Conservation (phyloP, 2,329 filamentous ascomycete genomes). For the Cytospora leucostoma region DNA sequence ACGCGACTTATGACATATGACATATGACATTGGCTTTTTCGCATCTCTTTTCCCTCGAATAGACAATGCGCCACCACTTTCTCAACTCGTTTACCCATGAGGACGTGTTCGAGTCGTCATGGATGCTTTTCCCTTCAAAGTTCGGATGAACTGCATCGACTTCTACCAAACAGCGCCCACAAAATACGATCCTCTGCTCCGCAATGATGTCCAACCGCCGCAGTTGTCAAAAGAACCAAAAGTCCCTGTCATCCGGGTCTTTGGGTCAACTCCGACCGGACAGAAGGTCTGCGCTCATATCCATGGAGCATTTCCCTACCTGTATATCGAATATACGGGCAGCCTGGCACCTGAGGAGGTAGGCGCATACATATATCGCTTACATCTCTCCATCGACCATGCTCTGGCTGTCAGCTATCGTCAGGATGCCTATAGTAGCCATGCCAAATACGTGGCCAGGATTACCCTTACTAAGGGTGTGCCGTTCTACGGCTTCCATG, state of each 20-base stretch:
- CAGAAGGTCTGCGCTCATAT: slow-evolving; percentile 96
- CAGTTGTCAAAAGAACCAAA: slow-evolving; percentile 66
- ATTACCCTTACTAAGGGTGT: slow-evolving; percentile 91
- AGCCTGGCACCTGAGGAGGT: slow-evolving; percentile 68
- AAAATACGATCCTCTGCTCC: slow-evolving; percentile 76
- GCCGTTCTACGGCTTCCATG: slow-evolving; percentile 94
- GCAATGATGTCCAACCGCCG: slow-evolving; percentile 61
- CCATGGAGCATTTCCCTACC: slow-evolving; percentile 91
- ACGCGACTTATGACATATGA: no score
- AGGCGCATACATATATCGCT: slow-evolving; percentile 70
- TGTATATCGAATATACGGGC: slow-evolving; percentile 86
- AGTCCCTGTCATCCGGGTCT: slow-evolving; percentile 85
- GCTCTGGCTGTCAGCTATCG: slow-evolving; percentile 85
- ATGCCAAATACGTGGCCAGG: slow-evolving; percentile 76
- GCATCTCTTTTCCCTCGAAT: not conserved
- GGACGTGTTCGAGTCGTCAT: slow-evolving; percentile 34
- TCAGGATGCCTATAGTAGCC: slow-evolving; percentile 68
- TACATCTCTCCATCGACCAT: slow-evolving; percentile 88
- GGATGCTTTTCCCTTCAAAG: slow-evolving; percentile 70
- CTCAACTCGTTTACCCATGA: not conserved
- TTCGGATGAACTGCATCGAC: slow-evolving; percentile 94
- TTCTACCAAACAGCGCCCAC: slow-evolving; percentile 84
- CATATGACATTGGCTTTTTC: not conserved
- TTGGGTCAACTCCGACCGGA: slow-evolving; percentile 89
- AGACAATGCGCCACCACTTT: slow-evolving; percentile 13